Conservation (phyloP, 176 grass and related monocot species). For the Triticum urartu region DNA sequence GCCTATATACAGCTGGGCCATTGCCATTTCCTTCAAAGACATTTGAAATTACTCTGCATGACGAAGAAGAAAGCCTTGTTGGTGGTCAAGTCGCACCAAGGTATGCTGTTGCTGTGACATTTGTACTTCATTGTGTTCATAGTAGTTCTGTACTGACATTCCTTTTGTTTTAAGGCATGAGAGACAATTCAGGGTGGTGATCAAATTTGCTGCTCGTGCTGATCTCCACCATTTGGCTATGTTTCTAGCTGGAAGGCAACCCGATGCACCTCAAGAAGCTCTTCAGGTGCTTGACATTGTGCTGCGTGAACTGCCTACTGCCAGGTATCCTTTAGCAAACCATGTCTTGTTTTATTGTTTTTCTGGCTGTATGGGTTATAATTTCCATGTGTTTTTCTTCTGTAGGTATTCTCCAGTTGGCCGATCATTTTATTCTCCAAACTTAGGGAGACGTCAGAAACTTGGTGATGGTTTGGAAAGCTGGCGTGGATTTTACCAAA, state of each 20-base stretch:
- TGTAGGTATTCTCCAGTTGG: slow-evolving; percentile 80
- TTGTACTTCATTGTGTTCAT: slow-evolving; percentile 7
- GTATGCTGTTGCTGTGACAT: slow-evolving; percentile 12
- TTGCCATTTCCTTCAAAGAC: slow-evolving; percentile 73
- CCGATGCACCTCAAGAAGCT: slow-evolving; percentile 94
- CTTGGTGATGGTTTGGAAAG: slow-evolving; percentile 94
- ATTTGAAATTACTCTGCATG: slow-evolving; percentile 76
- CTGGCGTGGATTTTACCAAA: slow-evolving; percentile 95
- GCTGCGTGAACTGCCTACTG: slow-evolving; percentile 83
- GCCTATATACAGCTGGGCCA: slow-evolving; percentile 83
- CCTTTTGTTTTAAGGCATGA: slow-evolving; percentile 60
- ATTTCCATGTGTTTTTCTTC: neutral
- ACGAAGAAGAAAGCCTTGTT: slow-evolving; percentile 65
- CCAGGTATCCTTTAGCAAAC: slow-evolving; percentile 46
- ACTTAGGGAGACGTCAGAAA: slow-evolving; percentile 78
- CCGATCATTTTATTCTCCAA: slow-evolving; percentile 85
- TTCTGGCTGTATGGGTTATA: neutral
- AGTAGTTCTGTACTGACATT: slow-evolving; percentile 13
- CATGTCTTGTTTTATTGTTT: slow-evolving; percentile 18
- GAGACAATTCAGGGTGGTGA: slow-evolving; percentile 73
- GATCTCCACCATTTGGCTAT: slow-evolving; percentile 89
- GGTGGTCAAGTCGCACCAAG: slow-evolving; percentile 54
- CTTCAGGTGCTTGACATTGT: slow-evolving; percentile 98
- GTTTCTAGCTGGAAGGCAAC: slow-evolving; percentile 86
- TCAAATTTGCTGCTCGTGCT: slow-evolving; percentile 93